These are phyloP conservation scores for Thalassiosira sp. DNA, from an alignment of 352 stramenopile genomes.

Conservation along the genomic window DNA sequence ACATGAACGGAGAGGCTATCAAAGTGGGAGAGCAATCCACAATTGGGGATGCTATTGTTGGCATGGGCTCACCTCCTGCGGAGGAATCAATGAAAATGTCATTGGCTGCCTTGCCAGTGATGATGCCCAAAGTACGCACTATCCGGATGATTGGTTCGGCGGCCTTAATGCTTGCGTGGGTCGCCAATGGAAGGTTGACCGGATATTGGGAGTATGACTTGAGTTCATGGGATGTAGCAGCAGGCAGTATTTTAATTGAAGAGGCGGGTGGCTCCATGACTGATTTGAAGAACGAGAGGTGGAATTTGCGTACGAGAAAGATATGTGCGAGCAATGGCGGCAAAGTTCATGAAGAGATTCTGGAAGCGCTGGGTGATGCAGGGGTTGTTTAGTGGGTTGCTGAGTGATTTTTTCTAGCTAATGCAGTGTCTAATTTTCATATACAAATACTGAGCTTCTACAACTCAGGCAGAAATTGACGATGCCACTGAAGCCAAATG, in stretches of 20 bases:
- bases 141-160: slow-evolving; percentile 89
- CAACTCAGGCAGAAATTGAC: slow-evolving; percentile 7
- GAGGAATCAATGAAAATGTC: slow-evolving; percentile 72
- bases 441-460: too few relatives aligned
- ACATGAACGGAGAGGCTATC: slow-evolving; percentile 71
- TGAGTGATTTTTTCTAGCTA: too few relatives aligned
- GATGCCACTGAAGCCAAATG: slow-evolving; percentile 28
- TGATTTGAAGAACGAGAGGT: slow-evolving; percentile 76
- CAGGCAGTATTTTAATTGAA: slow-evolving; percentile 89
- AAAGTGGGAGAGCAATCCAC: slow-evolving; percentile 52
- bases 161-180: slow-evolving; percentile 93
- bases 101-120: slow-evolving; percentile 56
- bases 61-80: slow-evolving; percentile 74
- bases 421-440: too few relatives aligned
- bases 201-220: slow-evolving; percentile 94
- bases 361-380: slow-evolving; percentile 56
- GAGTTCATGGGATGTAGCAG: slow-evolving; percentile 92
- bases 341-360: slow-evolving; percentile 64
- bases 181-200: slow-evolving; percentile 87
- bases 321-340: slow-evolving; percentile 74
- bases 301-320: slow-evolving; percentile 65
- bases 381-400: slow-evolving; percentile 62
- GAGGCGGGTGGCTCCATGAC: slow-evolving; percentile 91
- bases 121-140: slow-evolving; percentile 80
- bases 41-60: slow-evolving; percentile 74